Evolutionary conservation across 2,329 filamentous ascomycete species (phyloP), one percentile per base, ranked within the genome.

Genomic region (Thelonectria discophora): DNA sequence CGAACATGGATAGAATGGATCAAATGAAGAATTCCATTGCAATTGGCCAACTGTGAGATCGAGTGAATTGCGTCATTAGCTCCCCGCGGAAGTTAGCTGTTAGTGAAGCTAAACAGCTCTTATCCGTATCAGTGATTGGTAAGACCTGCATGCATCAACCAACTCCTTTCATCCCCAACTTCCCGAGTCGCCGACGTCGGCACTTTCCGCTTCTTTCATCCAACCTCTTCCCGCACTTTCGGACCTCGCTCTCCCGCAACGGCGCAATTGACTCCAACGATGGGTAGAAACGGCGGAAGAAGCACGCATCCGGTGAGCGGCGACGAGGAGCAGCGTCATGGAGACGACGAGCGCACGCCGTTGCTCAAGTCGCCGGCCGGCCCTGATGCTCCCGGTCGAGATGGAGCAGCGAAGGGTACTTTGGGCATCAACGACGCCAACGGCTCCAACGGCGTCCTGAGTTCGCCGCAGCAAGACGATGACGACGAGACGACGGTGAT

Each of bases 401-500:
- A 64, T 21, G 57, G 34, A n/a, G 55, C 43, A 39, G 30, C 46
- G 10, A n/a, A n/a, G n/a, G n/a, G n/a, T n/a, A 37, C 37, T 3
- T 34, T 61, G 21, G 64, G 67, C 18, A 18, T 47, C 5, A 58
- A 45, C 5, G 61, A 45, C 3, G 56, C 58, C n/a, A n/a, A n/a
- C n/a, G n/a, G n/a, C n/a, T n/a, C n/a, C 11, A 61, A 50, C 49
- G 66, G 59, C 17, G 37, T 62, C 11, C 60, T 60, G 5, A 58
- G 64, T 18, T 64, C 52, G 10, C 66, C 76, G n/a, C 79, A 79
- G 10, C 66, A 76, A 15, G 79, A 79, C 10, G 67, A 77, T 15
- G 79, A 80, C 8, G 78, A 81, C 13, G 82, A 85, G 68, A 78
- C 77, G 43, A 79, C 78, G 6, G 69, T 86, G 45, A 68, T 86